Percentiles rank a stretch among this genome's conserved stretches.
These are phyloP conservation scores for Spinellus fusiger DNA, from an alignment of 192 early-diverging fungal genomes.

Conservation along the genomic window DNA sequence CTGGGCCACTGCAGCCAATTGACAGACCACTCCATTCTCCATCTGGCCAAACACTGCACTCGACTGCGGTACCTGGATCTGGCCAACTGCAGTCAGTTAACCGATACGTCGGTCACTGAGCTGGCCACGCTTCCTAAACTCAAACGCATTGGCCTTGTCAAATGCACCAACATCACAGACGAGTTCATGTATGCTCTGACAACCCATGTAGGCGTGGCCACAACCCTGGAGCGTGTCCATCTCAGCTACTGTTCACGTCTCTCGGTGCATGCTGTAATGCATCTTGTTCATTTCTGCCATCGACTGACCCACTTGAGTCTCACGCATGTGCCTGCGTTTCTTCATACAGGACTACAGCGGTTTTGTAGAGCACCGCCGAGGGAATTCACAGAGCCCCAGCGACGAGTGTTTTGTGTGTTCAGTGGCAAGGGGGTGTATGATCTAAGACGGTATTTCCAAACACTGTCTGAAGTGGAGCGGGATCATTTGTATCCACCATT, in stretches of 20 bases:
- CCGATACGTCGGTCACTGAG: slow-evolving; percentile 43
- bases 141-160: slow-evolving; percentile 50
- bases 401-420: slow-evolving; percentile 53
- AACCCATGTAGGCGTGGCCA: slow-evolving; percentile 33
- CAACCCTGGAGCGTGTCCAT: slow-evolving; percentile 48
- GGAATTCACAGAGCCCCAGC: slow-evolving; percentile 45
- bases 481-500: not conserved
- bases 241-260: slow-evolving; percentile 48
- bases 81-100: slow-evolving; percentile 45
- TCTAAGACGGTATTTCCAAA: slow-evolving; percentile 34
- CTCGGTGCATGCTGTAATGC: slow-evolving; percentile 36
- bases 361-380: slow-evolving; percentile 49
- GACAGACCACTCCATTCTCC: slow-evolving; percentile 42
- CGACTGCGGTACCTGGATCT: slow-evolving; percentile 50
- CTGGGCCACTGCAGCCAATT: slow-evolving; percentile 46
- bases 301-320: slow-evolving; percentile 48
- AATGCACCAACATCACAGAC: slow-evolving; percentile 50
- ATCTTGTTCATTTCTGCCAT: slow-evolving; percentile 41
- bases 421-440: slow-evolving; percentile 51
- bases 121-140: slow-evolving; percentile 46
- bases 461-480: not conserved
- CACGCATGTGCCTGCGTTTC: slow-evolving; percentile 48
- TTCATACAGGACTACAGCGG: slow-evolving; percentile 37
- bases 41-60: slow-evolving; percentile 42
- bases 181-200: slow-evolving; percentile 44